Conservation (phyloP, 208 protist species). For the Leishmania mexicana region DNA sequence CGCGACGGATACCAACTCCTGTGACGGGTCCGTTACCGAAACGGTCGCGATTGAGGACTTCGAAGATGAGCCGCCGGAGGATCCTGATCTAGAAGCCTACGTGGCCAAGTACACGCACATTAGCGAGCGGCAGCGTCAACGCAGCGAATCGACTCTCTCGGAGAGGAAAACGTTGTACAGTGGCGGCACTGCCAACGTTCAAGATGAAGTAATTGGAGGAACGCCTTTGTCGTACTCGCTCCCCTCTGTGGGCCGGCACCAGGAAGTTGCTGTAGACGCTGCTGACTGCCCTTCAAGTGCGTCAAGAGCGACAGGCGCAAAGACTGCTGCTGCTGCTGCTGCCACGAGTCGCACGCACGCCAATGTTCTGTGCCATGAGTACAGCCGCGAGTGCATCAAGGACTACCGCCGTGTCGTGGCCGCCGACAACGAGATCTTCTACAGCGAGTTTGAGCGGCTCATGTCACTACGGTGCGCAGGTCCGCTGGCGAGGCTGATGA, state of each 20-base stretch:
- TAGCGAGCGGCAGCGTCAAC: slow-evolving; percentile 29
- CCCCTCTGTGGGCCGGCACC: neutral
- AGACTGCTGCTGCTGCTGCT: no score
- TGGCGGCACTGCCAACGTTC: neutral
- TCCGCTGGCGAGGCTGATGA: slow-evolving; percentile 50
- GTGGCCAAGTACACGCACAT: slow-evolving; percentile 27
- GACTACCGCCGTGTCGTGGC: slow-evolving; percentile 66
- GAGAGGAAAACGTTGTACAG: neutral
- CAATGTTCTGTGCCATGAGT: slow-evolving; percentile 45
- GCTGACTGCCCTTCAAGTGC: neutral
- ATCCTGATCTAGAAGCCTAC: slow-evolving; percentile 24
- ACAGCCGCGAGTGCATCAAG: slow-evolving; percentile 62
- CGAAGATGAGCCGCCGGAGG: slow-evolving; percentile 16
- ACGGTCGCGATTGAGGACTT: slow-evolving; percentile 34
- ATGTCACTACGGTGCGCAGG: slow-evolving; percentile 44
- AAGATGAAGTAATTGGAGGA: neutral
- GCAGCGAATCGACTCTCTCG: neutral
- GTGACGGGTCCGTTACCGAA: slow-evolving; percentile 20
- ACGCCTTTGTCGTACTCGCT: neutral
- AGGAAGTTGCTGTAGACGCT: neutral
- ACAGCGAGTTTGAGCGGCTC: slow-evolving; percentile 63
- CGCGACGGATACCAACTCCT: neutral
- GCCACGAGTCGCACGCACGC: neutral
- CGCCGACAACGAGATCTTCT: slow-evolving; percentile 72
- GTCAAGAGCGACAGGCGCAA: neutral